These are phyloP conservation scores for Striga asiatica DNA, from an alignment of 257 asterid species.

Conservation along the genomic window DNA sequence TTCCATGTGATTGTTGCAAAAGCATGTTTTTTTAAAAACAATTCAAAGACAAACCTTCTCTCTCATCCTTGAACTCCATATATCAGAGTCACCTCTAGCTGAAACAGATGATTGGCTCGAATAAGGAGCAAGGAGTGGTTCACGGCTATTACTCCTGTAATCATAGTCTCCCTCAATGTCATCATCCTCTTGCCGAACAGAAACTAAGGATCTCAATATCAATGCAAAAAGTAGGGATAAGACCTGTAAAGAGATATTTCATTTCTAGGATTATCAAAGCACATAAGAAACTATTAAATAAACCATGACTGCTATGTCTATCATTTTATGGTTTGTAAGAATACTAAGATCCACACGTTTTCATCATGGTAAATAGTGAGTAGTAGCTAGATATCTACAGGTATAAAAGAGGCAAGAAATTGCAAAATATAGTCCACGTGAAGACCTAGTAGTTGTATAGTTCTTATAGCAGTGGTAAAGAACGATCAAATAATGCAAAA, in stretches of 20 bases:
- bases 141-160: constrained; percentile 37
- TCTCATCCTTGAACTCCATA: constrained; percentile 76
- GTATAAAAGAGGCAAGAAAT: not conserved
- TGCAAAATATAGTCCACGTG: not conserved
- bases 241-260: constrained; percentile 33
- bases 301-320: not conserved
- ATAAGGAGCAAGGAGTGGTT: constrained; percentile 44
- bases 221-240: constrained; percentile 50
- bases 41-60: constrained; percentile 49
- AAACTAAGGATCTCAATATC: constrained; percentile 54
- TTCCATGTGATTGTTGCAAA: not conserved
- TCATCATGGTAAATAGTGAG: not conserved
- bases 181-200: constrained; percentile 36
- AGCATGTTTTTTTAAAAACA: not conserved
- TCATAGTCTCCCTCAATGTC: constrained; percentile 47
- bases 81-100: constrained; percentile 50
- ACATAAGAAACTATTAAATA: constrained; percentile 3
- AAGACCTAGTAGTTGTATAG: not conserved
- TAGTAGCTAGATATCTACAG: not conserved
- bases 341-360: not conserved
- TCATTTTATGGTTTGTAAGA: constrained; percentile 5
- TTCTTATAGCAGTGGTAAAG: not conserved
- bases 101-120: constrained; percentile 37
- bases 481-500: not conserved
- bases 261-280: not conserved